Evolutionary conservation across 139 green algal species (phyloP), one percentile per base, ranked within the genome.

Genomic region (Coccomyxa sp.): DNA sequence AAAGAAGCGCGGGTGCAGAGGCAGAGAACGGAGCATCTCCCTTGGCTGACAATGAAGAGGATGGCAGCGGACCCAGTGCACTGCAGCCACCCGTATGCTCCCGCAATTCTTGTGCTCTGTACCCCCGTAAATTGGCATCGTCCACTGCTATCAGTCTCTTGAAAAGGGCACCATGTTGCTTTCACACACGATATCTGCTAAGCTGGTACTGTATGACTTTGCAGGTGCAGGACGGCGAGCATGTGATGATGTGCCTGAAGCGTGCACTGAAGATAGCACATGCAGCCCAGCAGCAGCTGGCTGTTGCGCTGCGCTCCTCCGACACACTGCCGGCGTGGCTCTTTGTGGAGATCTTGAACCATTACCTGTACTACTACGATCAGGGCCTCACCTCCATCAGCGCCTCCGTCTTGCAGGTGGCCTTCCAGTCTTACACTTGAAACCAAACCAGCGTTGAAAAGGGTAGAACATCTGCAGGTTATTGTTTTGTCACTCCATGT

Each of bases 261-360:
- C 87, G 95, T 0, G 95, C 95, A 0, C 87, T 98, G 51, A 95
- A 93, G 87, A 90, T 95, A 23, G 95, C 94, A 16, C 88, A 93
- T 51, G 88, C 92, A 13, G 93, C 90, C n/a, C 93, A 96, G 86
- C 89, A 94, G 83, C 92, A 96, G 88, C 82, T 91, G 67, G 87
- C 86, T 58, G 80, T 93, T 30, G 88, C 88, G 21, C 84, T 87
- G 23, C 85, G 85, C 63, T 58, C 67, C 10, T 18, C 60, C 23
- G 67, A 83, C 58, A 85, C 81, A n/a, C 14, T 14, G 21, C 89
- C 86, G 13, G 84, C 79, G 25, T 93, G 38, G 18, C 87, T 96
- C 71, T 96, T 95, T 85, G 89, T 96, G 25, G 94, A 97, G 82
- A 92, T 98, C 78, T 83, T 98, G 23, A 95, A 97, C 85, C 88